Base-by-base conservation (phyloP, 495 filamentous ascomycete genomes). In the Penicillium egyptiacum region DNA sequence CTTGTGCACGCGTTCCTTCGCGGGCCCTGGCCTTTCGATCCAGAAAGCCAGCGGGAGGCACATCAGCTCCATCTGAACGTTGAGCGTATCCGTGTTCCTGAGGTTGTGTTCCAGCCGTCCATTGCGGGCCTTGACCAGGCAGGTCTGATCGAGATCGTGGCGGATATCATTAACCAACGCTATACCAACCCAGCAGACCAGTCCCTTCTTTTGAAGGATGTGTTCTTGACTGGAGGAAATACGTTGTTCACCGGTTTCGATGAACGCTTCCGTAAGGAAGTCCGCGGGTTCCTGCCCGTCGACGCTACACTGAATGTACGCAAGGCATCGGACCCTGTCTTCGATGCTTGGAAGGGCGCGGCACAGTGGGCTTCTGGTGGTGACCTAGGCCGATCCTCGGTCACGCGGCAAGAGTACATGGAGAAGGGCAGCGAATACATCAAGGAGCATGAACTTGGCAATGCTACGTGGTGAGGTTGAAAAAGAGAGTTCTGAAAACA, bases 81-180 rank as follows among this genome's bases (percentile, higher is more conserved):
- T 43, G 94, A 98, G 76, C 85, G 95, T 28, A 96, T 98, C 68
- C 88, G 94, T 23, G 92, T 96, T 1, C 95, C 94, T 3, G 94
- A 98, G 74, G 87, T 98, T 14, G 82, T 96, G 12, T 98, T 97
- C 75, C 90, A 96, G 69, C 94, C 94, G 0, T 81, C 81, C n/a
- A 96, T 98, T 65, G 94, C 95, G 2, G 94, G 94, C 4, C 78
- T 98, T 35, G 94, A 98, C 66, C 94, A 98, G 71, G 92, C 93
- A 0, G 94, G 94, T 20, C 79, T 98, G 19, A 79, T 95, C 20
- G 93, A 98, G 72, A 91, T 96, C 47, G 89, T 88, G 0, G 86
- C 87, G 5, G 88, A 91, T 58, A 93, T 98, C 37, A 73, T 97
- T 16, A 88, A 82, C 8, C 88, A 93, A 63, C 85, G 94, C 2